These are phyloP conservation scores for Bacterosira constricta DNA, from an alignment of 108 stramenopile species.

Conservation along the genomic window DNA sequence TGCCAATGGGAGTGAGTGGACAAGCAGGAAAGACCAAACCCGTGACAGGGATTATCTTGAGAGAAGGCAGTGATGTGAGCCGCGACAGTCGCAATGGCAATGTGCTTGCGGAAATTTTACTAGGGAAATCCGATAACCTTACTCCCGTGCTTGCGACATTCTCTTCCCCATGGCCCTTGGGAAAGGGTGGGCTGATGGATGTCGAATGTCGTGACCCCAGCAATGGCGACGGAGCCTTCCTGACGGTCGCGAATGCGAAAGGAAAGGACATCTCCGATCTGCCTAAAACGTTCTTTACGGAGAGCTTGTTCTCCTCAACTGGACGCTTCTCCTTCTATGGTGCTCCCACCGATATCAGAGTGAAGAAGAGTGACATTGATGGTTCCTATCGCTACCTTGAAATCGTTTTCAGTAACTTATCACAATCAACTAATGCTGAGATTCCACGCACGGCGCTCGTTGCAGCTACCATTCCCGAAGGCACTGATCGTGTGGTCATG, in stretches of 20 bases:
- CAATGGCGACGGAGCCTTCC: conserved; percentile 62
- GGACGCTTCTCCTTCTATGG: conserved; percentile 77
- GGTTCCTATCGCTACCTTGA: conserved; percentile 57
- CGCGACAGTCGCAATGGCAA: conserved; percentile 48
- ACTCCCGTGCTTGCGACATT: conserved; percentile 57
- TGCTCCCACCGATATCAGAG: conserved; percentile 65
- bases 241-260: conserved; percentile 37
- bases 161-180: conserved; percentile 58
- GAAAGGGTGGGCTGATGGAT: conserved; percentile 63
- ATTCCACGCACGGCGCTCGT: conserved; percentile 61
- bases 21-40: conserved; percentile 75
- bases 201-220: conserved; percentile 65
- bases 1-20: conserved; percentile 70
- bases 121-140: conserved; percentile 31
- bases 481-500: conserved; percentile 60
- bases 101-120: conserved; percentile 67
- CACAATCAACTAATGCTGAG: conserved; percentile 69
- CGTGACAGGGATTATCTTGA: conserved; percentile 58
- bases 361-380: conserved; percentile 42
- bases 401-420: conserved; percentile 51
- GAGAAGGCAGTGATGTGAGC: conserved; percentile 67
- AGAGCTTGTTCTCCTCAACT: conserved; percentile 53
- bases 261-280: conserved; percentile 15
- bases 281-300: conserved; percentile 55
- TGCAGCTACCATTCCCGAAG: conserved; percentile 59